Conservation (phyloP, 176 grass and related monocot genomes). For the Juncus effusus region DNA sequence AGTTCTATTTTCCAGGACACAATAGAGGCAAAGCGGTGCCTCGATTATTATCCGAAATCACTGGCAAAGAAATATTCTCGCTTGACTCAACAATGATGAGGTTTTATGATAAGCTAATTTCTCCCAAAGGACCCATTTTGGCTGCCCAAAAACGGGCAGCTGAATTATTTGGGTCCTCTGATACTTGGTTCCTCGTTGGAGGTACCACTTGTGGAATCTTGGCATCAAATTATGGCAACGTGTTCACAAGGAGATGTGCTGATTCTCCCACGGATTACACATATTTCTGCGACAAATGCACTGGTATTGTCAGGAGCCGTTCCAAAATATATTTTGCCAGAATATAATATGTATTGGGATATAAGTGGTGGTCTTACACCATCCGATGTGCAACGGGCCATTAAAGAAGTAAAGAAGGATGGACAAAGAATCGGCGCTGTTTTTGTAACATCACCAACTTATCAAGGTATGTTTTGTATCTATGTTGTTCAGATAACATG, state of each 20-base stretch:
- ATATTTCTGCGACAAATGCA: conserved; percentile 67
- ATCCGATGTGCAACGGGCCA: conserved; percentile 36
- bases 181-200: conserved; percentile 75
- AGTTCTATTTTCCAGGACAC: conserved; percentile 82
- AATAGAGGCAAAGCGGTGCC: conserved; percentile 60
- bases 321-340: conserved; percentile 68
- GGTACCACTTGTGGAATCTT: conserved; percentile 74
- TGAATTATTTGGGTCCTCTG: conserved; percentile 58
- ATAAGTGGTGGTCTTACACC: conserved; percentile 53
- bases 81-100: conserved; percentile 63
- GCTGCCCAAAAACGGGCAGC: conserved; percentile 52
- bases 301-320: conserved; percentile 51
- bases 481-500: no score
- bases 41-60: conserved; percentile 30
- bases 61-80: conserved; percentile 29
- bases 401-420: conserved; percentile 43
- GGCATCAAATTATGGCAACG: conserved; percentile 64
- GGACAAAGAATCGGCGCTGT: conserved; percentile 49
- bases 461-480: conserved; percentile 52
- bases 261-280: conserved; percentile 52
- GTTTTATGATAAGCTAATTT: conserved; percentile 66
- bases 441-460: conserved; percentile 72
- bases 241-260: conserved; percentile 51
- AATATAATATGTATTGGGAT: conserved; percentile 68
- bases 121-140: conserved; percentile 58